Evolutionary conservation across 805 yeast genomes (phyloP).

Genomic region (Candida maesae): DNA sequence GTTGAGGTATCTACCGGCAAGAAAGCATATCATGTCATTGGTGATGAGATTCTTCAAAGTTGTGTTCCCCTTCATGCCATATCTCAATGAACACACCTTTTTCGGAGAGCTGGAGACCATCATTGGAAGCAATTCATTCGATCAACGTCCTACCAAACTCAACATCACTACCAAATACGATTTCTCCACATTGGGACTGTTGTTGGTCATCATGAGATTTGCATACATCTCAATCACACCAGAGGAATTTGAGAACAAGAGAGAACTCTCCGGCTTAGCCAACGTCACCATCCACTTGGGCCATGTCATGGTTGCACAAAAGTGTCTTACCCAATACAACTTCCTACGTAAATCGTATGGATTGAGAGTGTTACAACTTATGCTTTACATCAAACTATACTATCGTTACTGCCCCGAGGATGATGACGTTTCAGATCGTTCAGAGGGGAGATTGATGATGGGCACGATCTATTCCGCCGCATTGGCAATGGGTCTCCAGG

Average conservation of each 20-base stretch:
- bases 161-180: conserved; percentile 19
- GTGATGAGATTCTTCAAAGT: conserved; percentile 24
- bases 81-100: conserved; percentile 22
- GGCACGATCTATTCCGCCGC: conserved; percentile 53
- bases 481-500: conserved; percentile 48
- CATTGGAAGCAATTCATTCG: conserved; percentile 7
- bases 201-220: conserved; percentile 22
- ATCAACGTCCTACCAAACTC: conserved; percentile 4
- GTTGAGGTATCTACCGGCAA: conserved; percentile 17
- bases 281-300: conserved; percentile 12
- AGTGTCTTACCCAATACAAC: conserved; percentile 50
- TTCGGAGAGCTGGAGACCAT: conserved; percentile 18
- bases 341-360: conserved; percentile 40
- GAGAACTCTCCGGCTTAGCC: conserved; percentile 9
- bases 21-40: conserved; percentile 14
- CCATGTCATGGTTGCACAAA: conserved; percentile 11
- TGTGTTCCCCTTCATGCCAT: conserved; percentile 26
- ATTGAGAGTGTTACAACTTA: conserved; percentile 49
- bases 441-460: conserved; percentile 43
- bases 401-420: conserved; percentile 49
- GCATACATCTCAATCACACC: conserved; percentile 18
- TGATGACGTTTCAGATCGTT: conserved; percentile 51
- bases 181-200: conserved; percentile 21
- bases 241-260: conserved; percentile 14
- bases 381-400: conserved; percentile 46